Conservation (phyloP, 345 rosid genomes). For the Populus simonii region DNA sequence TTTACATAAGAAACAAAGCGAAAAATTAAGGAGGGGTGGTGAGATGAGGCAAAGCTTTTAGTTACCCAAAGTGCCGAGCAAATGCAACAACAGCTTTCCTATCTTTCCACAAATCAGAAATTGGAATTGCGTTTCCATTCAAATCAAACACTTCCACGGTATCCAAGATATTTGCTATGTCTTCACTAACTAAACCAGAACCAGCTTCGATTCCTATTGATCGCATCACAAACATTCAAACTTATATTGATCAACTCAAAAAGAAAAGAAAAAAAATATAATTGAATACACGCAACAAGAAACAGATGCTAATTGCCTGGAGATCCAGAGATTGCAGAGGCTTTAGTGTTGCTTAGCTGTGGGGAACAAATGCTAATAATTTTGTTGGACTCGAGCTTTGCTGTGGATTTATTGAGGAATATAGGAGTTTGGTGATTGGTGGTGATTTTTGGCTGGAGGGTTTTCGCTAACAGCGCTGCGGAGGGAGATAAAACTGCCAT, state of each 20-base stretch:
- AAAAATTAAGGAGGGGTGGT: background rate
- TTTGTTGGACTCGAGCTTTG: background rate
- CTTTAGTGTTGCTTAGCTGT: background rate
- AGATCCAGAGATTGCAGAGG: slow-evolving; percentile 40
- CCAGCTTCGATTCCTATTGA: slow-evolving; percentile 32
- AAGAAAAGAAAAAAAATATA: background rate
- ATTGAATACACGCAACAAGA: background rate
- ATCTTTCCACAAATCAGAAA: slow-evolving; percentile 84
- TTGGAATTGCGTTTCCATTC: slow-evolving; percentile 56
- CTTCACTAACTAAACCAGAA: slow-evolving; percentile 29
- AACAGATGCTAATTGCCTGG: slow-evolving; percentile 40
- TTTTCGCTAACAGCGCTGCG: background rate
- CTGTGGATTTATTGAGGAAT: background rate
- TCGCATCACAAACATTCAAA: slow-evolving; percentile 10
- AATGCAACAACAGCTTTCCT: slow-evolving; percentile 80
- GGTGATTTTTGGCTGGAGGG: background rate
- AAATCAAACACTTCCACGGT: slow-evolving; percentile 60
- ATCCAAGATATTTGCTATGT: slow-evolving; percentile 40
- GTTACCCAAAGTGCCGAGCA: slow-evolving; percentile 92
- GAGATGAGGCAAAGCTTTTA: background rate
- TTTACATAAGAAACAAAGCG: background rate
- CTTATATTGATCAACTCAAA: background rate
- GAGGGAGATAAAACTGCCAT: background rate
- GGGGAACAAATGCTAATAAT: background rate
- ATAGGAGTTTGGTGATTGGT: background rate